Base-by-base conservation (phyloP, 2,329 filamentous ascomycete genomes). In the Magnaporthiopsis rhizophila region DNA sequence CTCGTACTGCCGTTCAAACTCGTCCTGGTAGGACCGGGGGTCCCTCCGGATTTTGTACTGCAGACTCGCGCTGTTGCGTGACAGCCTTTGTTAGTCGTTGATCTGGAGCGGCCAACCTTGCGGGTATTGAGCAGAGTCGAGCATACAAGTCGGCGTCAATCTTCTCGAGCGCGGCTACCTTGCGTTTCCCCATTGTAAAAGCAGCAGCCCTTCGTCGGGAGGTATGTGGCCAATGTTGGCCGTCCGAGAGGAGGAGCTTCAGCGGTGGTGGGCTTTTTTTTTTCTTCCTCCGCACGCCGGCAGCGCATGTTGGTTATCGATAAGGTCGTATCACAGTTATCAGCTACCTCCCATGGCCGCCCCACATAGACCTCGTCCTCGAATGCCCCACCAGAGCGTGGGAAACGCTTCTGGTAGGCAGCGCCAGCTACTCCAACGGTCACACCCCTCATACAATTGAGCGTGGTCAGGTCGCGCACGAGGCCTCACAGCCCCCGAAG, bases 11-110 rank as follows among this genome's bases (percentile, higher is more conserved):
- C 89, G 88, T 68, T 88, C 78, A 28, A 70, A 70, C 64, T 75
- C 74, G 65, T 97, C 94, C 69, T 96, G 91, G 77, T 98, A 98
- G 3, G 92, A 96, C 72, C 88, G 91, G 67, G 93, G 92, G 78
- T 97, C 93, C 75, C 89, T 85, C 68, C 89, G 86, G 73, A 97
- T 92, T 79, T 96, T 97, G 81, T 96, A 91, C 74, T 96, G 92
- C 62, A 97, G 80, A 77, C 89, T 95, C 68, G 92, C 88, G 71
- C 87, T 90, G 72, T 83, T 24, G 45, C 21, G n/a, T 11, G 45
- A 53, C 21, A 6, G 18, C 7, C 21, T 21, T 24, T 53, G 21
- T 50, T 62, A 50, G 30, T 45, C 32, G 61, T 57, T 24, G 32
- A 62, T 34, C 21, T 7, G 8, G 18, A 9, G 38, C 15, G 32